Base-by-base conservation (phyloP, 257 asterid genomes). In the Fraxinus pennsylvanica region DNA sequence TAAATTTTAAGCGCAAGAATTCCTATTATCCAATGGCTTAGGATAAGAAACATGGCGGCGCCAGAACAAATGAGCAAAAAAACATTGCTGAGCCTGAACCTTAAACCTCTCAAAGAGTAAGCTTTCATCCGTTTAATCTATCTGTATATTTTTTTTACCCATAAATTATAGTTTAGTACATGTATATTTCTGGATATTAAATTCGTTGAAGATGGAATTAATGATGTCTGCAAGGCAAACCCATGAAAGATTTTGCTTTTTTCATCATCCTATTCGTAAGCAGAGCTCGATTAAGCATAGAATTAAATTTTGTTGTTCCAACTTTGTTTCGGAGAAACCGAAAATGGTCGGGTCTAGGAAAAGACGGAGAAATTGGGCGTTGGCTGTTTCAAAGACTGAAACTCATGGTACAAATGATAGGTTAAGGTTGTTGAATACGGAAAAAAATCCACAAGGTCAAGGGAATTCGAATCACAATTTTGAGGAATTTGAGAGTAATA, bases 401-500 rank as follows among this genome's bases (percentile, higher is more conserved):
- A 82, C 82, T 69, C 75, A 76, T 29, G 54, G 84, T 61, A 72
- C 79, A 21, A 89, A 88, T 79, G 92, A 93, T 76, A 74, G 87
- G 83, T 73, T 87, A n/a, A 82, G 84, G 85, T 36, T 78, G 22
- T 82, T 85, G 15, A 78, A 76, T 77, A 73, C 13, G 63, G 86
- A 78, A 59, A 78, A 41, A 32, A 43, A n/a, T 29, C 72, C 81
- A 15, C 80, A 59, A 14, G 68, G n/a, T 35, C 74, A 81, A 39
- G 82, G 65, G 78, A 78, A 73, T 43, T 38, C 86, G 3, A 84
- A 89, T 76, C 83, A 81, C 29, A 86, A 84, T 74, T 78, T 87
- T 43, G 91, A 89, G 70, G 94, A 91, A 82, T 90, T 82, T 79
- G 96, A 89, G 88, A 88, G 96, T 66, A 94, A 94, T 80, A 83